These are phyloP conservation scores for Calocybe cyanea DNA, from an alignment of 768 basidiomycete species.

Conservation along the genomic window DNA sequence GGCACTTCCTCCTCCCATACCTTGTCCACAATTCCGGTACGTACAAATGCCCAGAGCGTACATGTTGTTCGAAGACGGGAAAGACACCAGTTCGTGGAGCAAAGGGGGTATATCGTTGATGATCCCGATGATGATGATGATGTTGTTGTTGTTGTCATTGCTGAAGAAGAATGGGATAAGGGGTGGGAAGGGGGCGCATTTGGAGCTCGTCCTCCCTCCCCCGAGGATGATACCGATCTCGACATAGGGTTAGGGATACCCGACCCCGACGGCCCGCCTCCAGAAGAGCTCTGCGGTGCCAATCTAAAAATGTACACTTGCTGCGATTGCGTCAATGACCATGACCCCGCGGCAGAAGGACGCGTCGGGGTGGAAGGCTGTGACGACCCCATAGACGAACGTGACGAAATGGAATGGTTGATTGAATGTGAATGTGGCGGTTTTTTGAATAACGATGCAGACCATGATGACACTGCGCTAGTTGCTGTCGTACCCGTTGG, in stretches of 20 bases:
- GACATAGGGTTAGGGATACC: too few relatives aligned
- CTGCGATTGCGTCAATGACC: conserved; percentile 34
- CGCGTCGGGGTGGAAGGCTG: conserved; percentile 29
- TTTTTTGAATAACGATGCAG: conserved; percentile 59
- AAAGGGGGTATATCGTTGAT: conserved; percentile 72
- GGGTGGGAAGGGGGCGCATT: conserved; percentile 26
- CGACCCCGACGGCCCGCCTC: conserved; percentile 1
- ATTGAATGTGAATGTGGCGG: conserved; percentile 28
- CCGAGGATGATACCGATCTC: too few relatives aligned
- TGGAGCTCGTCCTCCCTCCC: too few relatives aligned
- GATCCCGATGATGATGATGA: conserved; percentile 23
- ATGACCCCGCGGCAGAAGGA: conserved; percentile 20
- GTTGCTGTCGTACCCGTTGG: conserved; percentile 23
- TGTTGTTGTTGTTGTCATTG: conserved; percentile 19
- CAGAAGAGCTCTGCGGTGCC: conserved; percentile 28
- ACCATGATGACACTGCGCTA: conserved; percentile 40
- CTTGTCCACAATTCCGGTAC: conserved; percentile 76
- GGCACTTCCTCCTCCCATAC: conserved; percentile 83
- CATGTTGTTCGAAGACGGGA: conserved; percentile 81
- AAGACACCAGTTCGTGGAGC: conserved; percentile 83
- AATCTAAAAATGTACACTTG: conserved; percentile 65
- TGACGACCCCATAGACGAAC: conserved; percentile 9
- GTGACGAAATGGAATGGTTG: conserved; percentile 25
- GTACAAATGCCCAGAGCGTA: conserved; percentile 85
- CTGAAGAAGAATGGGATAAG: conserved; percentile 14